These are phyloP conservation scores for Paraphoma chrysanthemicola DNA, from an alignment of 2,329 filamentous ascomycete species.

Conservation along the genomic window DNA sequence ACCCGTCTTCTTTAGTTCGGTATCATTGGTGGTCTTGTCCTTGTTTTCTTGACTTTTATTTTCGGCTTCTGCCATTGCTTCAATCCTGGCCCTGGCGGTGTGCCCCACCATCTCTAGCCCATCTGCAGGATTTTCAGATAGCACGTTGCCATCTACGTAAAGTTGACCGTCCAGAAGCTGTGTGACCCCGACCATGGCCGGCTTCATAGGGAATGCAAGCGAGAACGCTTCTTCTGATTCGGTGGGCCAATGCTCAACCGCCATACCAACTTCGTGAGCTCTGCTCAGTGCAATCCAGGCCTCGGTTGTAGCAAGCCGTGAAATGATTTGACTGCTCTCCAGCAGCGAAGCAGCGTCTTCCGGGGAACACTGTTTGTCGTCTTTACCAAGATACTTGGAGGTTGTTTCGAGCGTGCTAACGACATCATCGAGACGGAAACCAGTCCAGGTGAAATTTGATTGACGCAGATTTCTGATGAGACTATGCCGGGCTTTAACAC, in stretches of 20 bases:
- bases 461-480: slow-evolving; percentile 82
- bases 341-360: slow-evolving; percentile 68
- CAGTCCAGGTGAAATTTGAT: slow-evolving; percentile 85
- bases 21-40: slow-evolving; percentile 2
- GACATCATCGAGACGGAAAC: slow-evolving; percentile 72
- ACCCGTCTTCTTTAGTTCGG: slow-evolving; percentile 42
- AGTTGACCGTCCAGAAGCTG: slow-evolving; percentile 64
- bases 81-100: slow-evolving; percentile 32
- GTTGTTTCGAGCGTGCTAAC: slow-evolving; percentile 69
- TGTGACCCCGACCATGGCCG: slow-evolving; percentile 64
- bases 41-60: slow-evolving; percentile 12
- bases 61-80: slow-evolving; percentile 31
- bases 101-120: slow-evolving; percentile 37
- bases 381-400: slow-evolving; percentile 69
- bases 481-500: slow-evolving; percentile 69
- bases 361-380: slow-evolving; percentile 63
- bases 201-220: slow-evolving; percentile 57
- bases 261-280: slow-evolving; percentile 80
- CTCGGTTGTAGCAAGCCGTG: slow-evolving; percentile 63
- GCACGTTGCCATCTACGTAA: slow-evolving; percentile 54
- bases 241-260: slow-evolving; percentile 71
- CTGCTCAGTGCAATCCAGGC: slow-evolving; percentile 72
- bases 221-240: slow-evolving; percentile 71
- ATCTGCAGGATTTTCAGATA: slow-evolving; percentile 29
- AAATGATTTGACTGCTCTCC: slow-evolving; percentile 71